Conservation (phyloP, 2,329 filamentous ascomycete species). For the Calonectria pauciramosa region DNA sequence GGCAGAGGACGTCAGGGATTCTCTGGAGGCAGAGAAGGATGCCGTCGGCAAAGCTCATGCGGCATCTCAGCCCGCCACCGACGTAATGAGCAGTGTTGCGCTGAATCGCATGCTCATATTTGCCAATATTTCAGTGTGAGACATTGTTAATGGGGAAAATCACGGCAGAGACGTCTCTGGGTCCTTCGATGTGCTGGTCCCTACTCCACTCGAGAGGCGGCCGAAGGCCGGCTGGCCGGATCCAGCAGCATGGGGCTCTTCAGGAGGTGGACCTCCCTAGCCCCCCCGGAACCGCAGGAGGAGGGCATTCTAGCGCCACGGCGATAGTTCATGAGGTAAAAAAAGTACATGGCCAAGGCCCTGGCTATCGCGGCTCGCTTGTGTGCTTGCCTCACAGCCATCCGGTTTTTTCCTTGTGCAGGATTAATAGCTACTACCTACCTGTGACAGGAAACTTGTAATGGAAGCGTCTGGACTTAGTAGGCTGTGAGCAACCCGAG, state of each 20-base stretch:
- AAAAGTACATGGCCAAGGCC: constrained; percentile 26
- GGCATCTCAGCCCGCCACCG: constrained; percentile 44
- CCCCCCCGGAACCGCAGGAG: constrained; percentile 35
- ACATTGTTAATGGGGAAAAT: constrained; percentile 35
- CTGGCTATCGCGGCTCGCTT: constrained; percentile 47
- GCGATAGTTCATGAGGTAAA: constrained; percentile 39
- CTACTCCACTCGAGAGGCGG: constrained; percentile 27
- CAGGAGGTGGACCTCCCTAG: constrained; percentile 38
- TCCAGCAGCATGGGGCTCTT: constrained; percentile 43
- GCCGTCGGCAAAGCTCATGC: constrained; percentile 44
- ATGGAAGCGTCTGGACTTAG: constrained; percentile 25
- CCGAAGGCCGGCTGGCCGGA: constrained; percentile 32
- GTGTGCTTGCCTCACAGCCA: constrained; percentile 37
- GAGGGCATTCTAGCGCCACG: constrained; percentile 35
- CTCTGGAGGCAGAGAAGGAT: constrained; percentile 34
- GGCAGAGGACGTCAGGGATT: constrained; percentile 22
- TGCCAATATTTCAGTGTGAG: constrained; percentile 27
- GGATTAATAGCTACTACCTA: constrained; percentile 15
- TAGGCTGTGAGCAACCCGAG: constrained; percentile 29
- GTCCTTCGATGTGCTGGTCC: constrained; percentile 12
- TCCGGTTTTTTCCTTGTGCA: constrained; percentile 32
- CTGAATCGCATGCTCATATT: constrained; percentile 39
- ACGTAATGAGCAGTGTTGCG: constrained; percentile 39
- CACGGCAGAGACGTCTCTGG: constrained; percentile 26
- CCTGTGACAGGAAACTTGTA: background rate